Conservation (phyloP, 2,329 filamentous ascomycete genomes). For the Sporothrix curviconia region DNA sequence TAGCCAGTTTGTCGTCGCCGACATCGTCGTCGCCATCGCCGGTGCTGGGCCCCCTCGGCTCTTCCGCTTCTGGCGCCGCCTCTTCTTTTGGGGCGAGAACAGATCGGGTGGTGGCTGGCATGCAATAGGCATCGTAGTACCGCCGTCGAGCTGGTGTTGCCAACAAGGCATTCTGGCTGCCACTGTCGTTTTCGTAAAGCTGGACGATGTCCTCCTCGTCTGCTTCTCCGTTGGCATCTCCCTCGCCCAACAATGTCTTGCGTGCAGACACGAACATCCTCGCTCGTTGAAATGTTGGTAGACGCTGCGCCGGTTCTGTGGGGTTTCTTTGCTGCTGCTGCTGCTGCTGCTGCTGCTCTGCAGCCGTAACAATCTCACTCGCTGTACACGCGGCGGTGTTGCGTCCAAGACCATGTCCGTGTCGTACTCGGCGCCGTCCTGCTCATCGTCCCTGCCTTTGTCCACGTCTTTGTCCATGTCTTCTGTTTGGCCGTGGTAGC, state of each 20-base stretch:
- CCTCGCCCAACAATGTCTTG: not conserved
- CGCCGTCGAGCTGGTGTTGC: conserved; percentile 3
- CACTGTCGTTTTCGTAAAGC: not conserved
- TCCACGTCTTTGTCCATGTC: not conserved
- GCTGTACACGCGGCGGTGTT: conserved; percentile 3
- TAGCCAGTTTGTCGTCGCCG: not conserved
- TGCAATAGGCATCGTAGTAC: not conserved
- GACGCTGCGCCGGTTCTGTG: not conserved
- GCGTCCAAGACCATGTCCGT: conserved; percentile 2
- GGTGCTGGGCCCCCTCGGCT: not conserved
- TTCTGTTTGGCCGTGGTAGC: not conserved
- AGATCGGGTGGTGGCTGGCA: conserved; percentile 16
- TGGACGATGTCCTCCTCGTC: not conserved
- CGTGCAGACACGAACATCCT: conserved; percentile 8
- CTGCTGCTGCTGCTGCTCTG: not conserved
- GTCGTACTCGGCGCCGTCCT: not conserved
- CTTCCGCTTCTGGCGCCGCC: not conserved
- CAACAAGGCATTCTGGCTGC: not conserved
- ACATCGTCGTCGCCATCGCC: not conserved
- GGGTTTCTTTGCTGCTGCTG: not conserved
- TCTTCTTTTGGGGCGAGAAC: conserved; percentile 23
- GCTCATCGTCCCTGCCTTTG: not conserved
- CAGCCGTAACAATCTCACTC: not conserved
- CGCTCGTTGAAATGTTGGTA: conserved; percentile 1
- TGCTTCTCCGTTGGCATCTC: not conserved